These are phyloP conservation scores for Epichloe brachyelytri DNA, from an alignment of 2,329 filamentous ascomycete genomes.

Conservation along the genomic window DNA sequence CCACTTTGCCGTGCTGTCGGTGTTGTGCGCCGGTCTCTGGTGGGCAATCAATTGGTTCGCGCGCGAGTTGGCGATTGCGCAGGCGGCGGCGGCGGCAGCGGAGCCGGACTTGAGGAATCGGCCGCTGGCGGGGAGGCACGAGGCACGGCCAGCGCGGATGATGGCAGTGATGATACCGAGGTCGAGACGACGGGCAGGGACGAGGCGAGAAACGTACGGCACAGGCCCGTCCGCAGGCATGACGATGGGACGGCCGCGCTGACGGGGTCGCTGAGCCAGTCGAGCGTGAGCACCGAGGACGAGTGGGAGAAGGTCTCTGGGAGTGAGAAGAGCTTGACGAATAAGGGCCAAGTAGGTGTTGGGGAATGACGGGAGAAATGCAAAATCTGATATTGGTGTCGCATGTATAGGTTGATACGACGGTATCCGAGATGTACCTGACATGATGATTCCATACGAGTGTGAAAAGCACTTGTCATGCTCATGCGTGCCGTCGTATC, in stretches of 20 bases:
- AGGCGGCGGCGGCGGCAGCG: constrained; percentile 13
- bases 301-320: constrained; percentile 96
- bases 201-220: constrained; percentile 35
- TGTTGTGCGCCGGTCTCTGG: constrained; percentile 75
- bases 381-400: no score
- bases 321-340: constrained; percentile 40
- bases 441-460: no score
- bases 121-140: constrained; percentile 17
- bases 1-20: constrained; percentile 74
- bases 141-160: constrained; percentile 16
- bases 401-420: no score
- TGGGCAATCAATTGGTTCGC: constrained; percentile 97
- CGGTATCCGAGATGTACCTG: no score
- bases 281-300: constrained; percentile 69
- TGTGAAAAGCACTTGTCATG: no score
- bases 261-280: constrained; percentile 28
- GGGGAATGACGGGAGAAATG: no score
- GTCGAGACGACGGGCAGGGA: constrained; percentile 27
- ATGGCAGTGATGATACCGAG: constrained; percentile 33
- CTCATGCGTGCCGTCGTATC: no score
- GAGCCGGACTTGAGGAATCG: constrained; percentile 21
- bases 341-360: constrained; percentile 30
- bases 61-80: constrained; percentile 39
- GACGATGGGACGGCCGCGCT: constrained; percentile 11
- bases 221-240: constrained; percentile 16